phyloP scores from a whole-genome alignment of 192 early-diverging fungal genomes.

The Chytriomyces sp. region DNA sequence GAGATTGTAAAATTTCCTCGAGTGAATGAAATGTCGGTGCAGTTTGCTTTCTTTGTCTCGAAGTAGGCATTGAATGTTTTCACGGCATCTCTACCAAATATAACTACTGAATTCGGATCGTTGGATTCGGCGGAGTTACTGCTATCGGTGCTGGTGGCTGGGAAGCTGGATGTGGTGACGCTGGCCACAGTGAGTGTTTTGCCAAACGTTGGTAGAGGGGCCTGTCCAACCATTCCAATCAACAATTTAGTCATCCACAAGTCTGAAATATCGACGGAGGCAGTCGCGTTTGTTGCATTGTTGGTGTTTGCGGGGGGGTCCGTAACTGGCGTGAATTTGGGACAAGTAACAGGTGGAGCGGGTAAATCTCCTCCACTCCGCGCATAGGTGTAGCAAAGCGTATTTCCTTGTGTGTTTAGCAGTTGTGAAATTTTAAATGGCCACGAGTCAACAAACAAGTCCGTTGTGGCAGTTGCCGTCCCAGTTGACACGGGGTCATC shows the following conservation, averaged over 20 bases:
- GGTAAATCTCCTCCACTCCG: background rate
- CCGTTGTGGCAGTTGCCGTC: background rate
- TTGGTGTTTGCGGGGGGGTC: background rate
- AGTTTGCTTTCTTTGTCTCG: background rate
- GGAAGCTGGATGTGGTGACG: background rate
- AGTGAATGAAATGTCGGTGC: background rate
- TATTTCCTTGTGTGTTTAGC: background rate
- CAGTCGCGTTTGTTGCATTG: background rate
- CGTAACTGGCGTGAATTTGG: background rate
- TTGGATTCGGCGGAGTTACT: background rate
- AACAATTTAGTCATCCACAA: background rate
- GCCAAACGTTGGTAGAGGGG: too few relatives aligned
- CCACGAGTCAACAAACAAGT: background rate
- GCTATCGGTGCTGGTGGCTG: background rate
- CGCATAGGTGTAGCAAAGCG: constrained; percentile 6
- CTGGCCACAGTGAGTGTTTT: background rate
- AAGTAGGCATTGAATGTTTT: background rate
- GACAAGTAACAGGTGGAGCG: background rate
- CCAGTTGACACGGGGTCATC: background rate
- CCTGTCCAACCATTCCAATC: background rate
- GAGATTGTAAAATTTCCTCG: background rate
- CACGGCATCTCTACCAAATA: background rate
- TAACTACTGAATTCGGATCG: background rate
- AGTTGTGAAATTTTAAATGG: background rate
- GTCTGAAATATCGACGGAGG: background rate